Base-by-base conservation (phyloP, 1,284 basidiomycete genomes). In the Coriolopsis trogii region DNA sequence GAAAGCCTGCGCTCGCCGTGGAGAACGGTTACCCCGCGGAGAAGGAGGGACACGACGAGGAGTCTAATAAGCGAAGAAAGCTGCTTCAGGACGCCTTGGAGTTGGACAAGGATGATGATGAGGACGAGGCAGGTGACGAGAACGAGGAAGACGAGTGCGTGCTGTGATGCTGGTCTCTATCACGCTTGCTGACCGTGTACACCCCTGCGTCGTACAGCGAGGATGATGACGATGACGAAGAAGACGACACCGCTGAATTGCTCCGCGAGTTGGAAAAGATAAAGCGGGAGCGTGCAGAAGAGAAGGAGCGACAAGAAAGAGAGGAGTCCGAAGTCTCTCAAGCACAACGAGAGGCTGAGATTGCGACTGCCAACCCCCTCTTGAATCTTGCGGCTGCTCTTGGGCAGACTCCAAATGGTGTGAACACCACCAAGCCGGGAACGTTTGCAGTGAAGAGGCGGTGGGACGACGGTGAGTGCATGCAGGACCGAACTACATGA, bases 211-310 rank as follows among this genome's bases (percentile, higher is more conserved):
- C 21, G 15, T 26, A 4, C 49, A 43, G n/a, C 40, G 7, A 67
- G 13, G 66, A 71, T 9, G 81, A 76, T 3, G 79, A 79, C 0
- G 82, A 85, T 15, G 81, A 80, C 28, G 89, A 90, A 12, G 93
- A 96, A 64, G 94, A 95, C 63, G 93, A 97, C 58, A 95, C 93
- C 0, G 93, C 93, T 0, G 94, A 95, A 64, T 77, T 98, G 21
- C 77, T 98, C 60, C 85, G 93, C 21, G 95, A 98, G 68, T 77
- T 98, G 18, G 95, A 95, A 71, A 96, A 95, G 73, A 97, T 97
- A 63, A 97, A 96, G 71, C 85, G 87, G 46, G 94, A 98, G 67
- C 81, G 95, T 15, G 94, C 94, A 13, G 94, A 91, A 66, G 95
- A 98, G 72, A 94, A 95, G 67, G 89, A 82, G 39, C 78, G 89